A percentile compares a stretch with the other conserved stretches of the same genome.
Conservation (phyloP, 2,329 filamentous ascomycete species). For the Thielaviopsis cerberus region DNA sequence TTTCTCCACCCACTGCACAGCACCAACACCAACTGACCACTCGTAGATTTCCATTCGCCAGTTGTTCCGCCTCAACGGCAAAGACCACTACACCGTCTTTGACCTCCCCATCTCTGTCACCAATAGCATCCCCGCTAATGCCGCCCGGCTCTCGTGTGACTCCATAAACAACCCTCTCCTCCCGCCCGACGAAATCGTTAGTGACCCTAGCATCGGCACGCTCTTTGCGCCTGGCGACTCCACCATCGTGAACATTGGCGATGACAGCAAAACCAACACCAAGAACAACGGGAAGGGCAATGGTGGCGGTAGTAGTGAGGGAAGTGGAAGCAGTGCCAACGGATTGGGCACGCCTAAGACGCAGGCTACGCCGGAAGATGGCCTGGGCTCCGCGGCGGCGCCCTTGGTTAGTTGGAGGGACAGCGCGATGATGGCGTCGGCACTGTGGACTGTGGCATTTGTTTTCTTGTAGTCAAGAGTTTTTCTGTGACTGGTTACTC, state of each 20-base stretch:
- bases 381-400: conserved; percentile 19
- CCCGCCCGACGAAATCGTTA: conserved; percentile 25
- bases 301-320: conserved; percentile 13
- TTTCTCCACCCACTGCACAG: neutral
- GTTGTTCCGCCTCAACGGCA: conserved; percentile 45
- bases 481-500: neutral
- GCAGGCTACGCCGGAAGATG: conserved; percentile 18
- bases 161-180: conserved; percentile 33
- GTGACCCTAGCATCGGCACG: conserved; percentile 20
- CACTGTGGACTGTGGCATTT: neutral
- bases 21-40: neutral
- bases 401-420: conserved; percentile 17
- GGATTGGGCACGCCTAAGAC: conserved; percentile 16
- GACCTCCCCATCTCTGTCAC: conserved; percentile 51
- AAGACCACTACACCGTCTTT: conserved; percentile 50
- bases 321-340: conserved; percentile 2
- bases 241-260: conserved; percentile 21
- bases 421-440: conserved; percentile 8
- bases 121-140: conserved; percentile 34
- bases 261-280: neutral
- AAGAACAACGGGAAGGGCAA: conserved; percentile 15
- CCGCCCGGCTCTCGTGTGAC: conserved; percentile 29
- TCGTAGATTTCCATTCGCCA: conserved; percentile 53
- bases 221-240: conserved; percentile 34
- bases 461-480: neutral